Base-by-base conservation (phyloP, 192 early-diverging fungal species). In the Mortierella alpina region DNA sequence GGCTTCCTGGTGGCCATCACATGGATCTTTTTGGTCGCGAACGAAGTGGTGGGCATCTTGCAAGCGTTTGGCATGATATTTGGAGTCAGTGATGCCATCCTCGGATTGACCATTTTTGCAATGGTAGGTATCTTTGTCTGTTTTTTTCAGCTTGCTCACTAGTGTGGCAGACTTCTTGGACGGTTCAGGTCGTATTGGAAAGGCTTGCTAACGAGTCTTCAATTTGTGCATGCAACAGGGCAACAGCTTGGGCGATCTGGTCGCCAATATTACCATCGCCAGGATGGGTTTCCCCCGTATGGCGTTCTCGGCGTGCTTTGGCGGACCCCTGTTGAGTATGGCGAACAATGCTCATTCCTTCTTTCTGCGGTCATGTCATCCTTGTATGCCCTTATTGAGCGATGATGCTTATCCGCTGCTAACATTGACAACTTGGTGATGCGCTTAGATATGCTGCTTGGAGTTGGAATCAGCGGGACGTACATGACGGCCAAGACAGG, bases 291-390 rank as follows among this genome's bases (percentile, higher is more conserved):
- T 88, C 71, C 95, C 96, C 18, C 88, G 92, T 64, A 99, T 99
- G 96, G 97, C 96, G 1, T 89, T 99, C 51, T 93, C 93, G 23
- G 97, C 97, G 0, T 98, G 96, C 62, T 97, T 95, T 84, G 96
- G 96, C 39, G 89, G 93, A 14, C 97, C 97, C 17, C 92, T 99
- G 89, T 80, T 99, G 41, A 97, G 90, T 93, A 87, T 81, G 31
- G 3, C 31, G 31, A 31, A 31, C 31, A 31, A 73, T 81, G 22
- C 20, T 47, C 5, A 17, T 22, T 22, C 7, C 8, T 41, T 65
- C 44, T 22, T n/a, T 31, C 31, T 31, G 31, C 31, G 31, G 31
- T 31, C 31, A 31, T 31, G 54, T 51, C 20, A 49, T 52, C 54
- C 17, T 60, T 65, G 0, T 11, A 47, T 66, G 14, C 42, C 31